Evolutionary conservation across 202 grass and related monocot species (phyloP), one percentile per base, ranked within the genome.

Genomic region (Saccharum hybrid): DNA sequence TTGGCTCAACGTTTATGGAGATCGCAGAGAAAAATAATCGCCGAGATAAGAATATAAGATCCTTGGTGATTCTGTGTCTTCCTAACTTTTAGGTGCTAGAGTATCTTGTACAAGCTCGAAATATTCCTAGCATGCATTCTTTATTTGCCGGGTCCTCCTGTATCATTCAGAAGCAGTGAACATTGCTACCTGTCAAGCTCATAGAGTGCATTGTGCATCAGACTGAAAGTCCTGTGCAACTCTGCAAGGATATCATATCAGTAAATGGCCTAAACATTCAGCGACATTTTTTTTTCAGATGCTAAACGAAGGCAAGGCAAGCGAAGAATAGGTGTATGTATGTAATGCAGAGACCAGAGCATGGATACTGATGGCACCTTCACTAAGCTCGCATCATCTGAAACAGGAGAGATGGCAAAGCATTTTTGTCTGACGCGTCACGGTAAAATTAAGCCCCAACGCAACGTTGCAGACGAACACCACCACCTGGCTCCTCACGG

Each of bases 21-120:
- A 48, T 82, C 21, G 37, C n/a, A 4, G 46, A 45, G 83, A 72
- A 21, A 42, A 86, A 82, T 57, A 72, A 86, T 72, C n/a, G 23
- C 2, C 5, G 11, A 54, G 68, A 82, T 82, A 57, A 68, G 77
- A 68, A 54, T 62, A 82, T 82, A 57, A 68, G 77, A 68, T 74
- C 54, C 57, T 30, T 28, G 14, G 30, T 46, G 77, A 71, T 81
- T 68, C 26, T 26, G 26, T 26, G 26, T 26, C 26, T 26, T 26
- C 26, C 26, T 26, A 26, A 26, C 26, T 26, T 26, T 26, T 26
- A 26, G 26, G 26, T 26, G 26, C 26, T 26, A 26, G 26, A 26
- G 26, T 26, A 26, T 26, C 26, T 26, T 26, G 26, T 26, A 26
- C 26, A 26, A 26, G 26, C 26, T 26, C 26, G 26, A 26, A 26